phyloP scores from a whole-genome alignment of 768 basidiomycete species.

The Collybia sp. region DNA sequence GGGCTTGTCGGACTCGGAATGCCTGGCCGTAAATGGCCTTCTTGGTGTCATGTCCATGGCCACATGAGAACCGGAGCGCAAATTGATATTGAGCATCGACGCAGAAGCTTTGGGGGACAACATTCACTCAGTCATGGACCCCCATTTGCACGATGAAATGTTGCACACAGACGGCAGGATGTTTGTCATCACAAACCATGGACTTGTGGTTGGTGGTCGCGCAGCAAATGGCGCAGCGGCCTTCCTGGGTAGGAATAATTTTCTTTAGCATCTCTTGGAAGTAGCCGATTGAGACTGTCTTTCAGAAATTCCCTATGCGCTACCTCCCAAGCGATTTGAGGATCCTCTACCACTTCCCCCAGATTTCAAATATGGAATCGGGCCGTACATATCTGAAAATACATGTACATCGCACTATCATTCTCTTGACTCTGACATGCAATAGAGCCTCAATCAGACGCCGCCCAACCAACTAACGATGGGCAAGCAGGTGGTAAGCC shows the following conservation, averaged over 20 bases:
- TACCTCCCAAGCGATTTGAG: constrained; percentile 59
- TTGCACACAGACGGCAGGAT: constrained; percentile 22
- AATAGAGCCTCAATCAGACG: constrained; percentile 33
- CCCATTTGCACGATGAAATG: no score
- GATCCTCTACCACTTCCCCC: constrained; percentile 56
- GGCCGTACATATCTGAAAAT: constrained; percentile 57
- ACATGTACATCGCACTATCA: constrained; percentile 31
- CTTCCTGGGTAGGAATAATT: constrained; percentile 51
- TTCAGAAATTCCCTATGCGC: constrained; percentile 69
- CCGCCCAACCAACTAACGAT: constrained; percentile 57
- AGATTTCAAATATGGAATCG: constrained; percentile 50
- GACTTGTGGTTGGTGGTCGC: constrained; percentile 52
- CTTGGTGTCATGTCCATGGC: no score
- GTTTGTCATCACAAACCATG: constrained; percentile 48
- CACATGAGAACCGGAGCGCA: no score
- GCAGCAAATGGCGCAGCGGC: constrained; percentile 57
- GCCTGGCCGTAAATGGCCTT: no score
- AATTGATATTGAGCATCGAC: no score
- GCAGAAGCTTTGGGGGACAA: no score
- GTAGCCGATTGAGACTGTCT: background rate
- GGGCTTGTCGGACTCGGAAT: no score
- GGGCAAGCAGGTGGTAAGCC: constrained; percentile 55
- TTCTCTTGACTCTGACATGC: background rate
- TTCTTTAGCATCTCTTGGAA: background rate
- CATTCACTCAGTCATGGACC: no score